A percentile compares a stretch with the other conserved stretches of the same genome.
Conservation (phyloP, 2,329 filamentous ascomycete genomes). For the Sporothrix inflata region DNA sequence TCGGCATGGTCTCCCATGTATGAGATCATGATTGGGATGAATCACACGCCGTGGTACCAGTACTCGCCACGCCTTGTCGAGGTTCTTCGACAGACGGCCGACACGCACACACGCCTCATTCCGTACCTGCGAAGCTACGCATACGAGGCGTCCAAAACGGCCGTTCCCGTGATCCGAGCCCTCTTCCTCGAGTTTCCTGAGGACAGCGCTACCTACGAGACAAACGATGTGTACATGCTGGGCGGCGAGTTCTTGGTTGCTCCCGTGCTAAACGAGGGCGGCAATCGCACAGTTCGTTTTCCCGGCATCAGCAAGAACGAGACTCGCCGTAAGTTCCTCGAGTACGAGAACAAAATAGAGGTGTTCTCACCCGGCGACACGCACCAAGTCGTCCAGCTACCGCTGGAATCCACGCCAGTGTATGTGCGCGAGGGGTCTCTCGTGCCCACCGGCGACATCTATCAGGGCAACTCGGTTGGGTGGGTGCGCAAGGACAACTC, state of each 20-base stretch:
- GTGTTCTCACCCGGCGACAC: conserved; percentile 35
- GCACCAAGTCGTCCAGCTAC: conserved; percentile 29
- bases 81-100: conserved; percentile 40
- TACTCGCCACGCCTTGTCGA: conserved; percentile 39
- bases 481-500: conserved; percentile 36
- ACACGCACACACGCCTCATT: conserved; percentile 40
- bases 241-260: conserved; percentile 42
- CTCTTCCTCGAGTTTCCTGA: conserved; percentile 41
- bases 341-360: conserved; percentile 41
- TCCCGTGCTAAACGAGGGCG: conserved; percentile 39
- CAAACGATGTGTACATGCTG: conserved; percentile 42
- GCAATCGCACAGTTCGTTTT: conserved; percentile 41
- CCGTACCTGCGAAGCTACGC: conserved; percentile 43
- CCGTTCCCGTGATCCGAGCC: conserved; percentile 42
- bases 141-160: conserved; percentile 38
- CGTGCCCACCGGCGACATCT: conserved; percentile 41
- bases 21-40: conserved; percentile 43
- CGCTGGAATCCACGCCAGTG: conserved; percentile 38
- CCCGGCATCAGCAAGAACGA: conserved; percentile 32
- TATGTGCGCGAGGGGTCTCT: conserved; percentile 43
- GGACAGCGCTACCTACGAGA: conserved; percentile 37
- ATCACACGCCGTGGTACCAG: conserved; percentile 44
- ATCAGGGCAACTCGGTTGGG: conserved; percentile 39
- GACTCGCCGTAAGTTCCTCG: conserved; percentile 38
- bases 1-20: conserved; percentile 42